Evolutionary conservation across 352 stramenopile species (phyloP), one percentile per base, ranked within the genome.

Genomic region (Globisporangium parvum): DNA sequence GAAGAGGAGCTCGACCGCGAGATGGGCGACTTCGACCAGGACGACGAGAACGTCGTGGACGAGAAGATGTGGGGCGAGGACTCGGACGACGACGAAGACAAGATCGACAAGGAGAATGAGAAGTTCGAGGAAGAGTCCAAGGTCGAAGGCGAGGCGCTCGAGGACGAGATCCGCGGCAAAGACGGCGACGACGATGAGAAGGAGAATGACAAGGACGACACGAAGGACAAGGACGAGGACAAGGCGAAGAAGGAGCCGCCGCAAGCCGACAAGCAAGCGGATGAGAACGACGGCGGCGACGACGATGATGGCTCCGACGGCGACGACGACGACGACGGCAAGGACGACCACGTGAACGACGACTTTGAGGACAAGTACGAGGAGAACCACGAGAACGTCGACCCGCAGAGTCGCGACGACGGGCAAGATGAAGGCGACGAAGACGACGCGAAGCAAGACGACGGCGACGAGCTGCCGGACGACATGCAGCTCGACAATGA

Each of bases 31-130:
- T 90, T 97, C 52, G 93, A 97, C 46, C 82, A 95, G 42, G 87
- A 97, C 23, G 91, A 98, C 46, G 97, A 99, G 58, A 96, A 99
- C 59, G 96, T 99, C 18, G 96, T 99, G 28, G 97, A 99, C 65
- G 97, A 99, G 75, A 98, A 99, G 75, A 94, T 99, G 77, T 99
- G 97, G 97, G 95, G 86, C 17, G 84, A 96, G 35, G 85, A 96
- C 54, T 91, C 88, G 42, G 85, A 98, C 58, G 82, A 96, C 60
- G 81, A 97, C 37, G 85, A 97, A 23, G 83, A 97, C n/a, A 78
- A 92, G 20, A 95, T 98, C 51, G 96, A 98, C 77, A 93, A 98
- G 66, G 92, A 98, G 45, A 95, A 95, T 41, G 92, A 98, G 51
- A 97, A 98, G 58, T 94, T 96, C 57, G 85, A 95, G 59, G 87